A percentile compares a stretch with the other conserved stretches of the same genome.
These are phyloP conservation scores for Suillus lakei DNA, from an alignment of 768 basidiomycete species.

Conservation along the genomic window DNA sequence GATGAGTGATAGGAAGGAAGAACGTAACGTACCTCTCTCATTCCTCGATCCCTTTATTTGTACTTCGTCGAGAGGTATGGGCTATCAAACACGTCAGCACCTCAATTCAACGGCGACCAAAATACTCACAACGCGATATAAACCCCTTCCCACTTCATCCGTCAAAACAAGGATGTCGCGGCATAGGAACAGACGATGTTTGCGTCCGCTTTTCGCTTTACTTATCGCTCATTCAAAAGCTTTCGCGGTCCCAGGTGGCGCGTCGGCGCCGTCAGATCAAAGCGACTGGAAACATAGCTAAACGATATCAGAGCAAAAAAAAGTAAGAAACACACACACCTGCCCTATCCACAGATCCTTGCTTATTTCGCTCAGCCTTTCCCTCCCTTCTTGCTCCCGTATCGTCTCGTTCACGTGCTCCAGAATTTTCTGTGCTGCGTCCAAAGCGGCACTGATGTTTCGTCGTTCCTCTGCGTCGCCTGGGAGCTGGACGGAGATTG, in stretches of 20 bases:
- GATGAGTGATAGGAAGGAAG: background rate
- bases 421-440: slow-evolving; percentile 73
- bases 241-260: slow-evolving; percentile 80
- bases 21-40: slow-evolving; percentile 49
- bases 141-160: slow-evolving; percentile 65
- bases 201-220: slow-evolving; percentile 87
- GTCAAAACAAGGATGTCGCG: slow-evolving; percentile 90
- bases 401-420: slow-evolving; percentile 88
- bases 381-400: slow-evolving; percentile 78
- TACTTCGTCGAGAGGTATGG: slow-evolving; percentile 74
- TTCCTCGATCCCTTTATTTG: slow-evolving; percentile 56
- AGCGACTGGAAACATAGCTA: slow-evolving; percentile 49
- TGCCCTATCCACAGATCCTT: slow-evolving; percentile 87
- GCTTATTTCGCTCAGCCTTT: slow-evolving; percentile 76
- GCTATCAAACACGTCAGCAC: slow-evolving; percentile 44
- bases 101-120: background rate
- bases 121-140: slow-evolving; percentile 81
- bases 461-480: slow-evolving; percentile 52
- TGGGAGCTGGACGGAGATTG: slow-evolving; percentile 7
- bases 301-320: slow-evolving; percentile 12
- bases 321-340: slow-evolving; percentile 53
- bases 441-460: slow-evolving; percentile 57
- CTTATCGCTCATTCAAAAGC: slow-evolving; percentile 75
- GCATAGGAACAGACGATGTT: slow-evolving; percentile 79
- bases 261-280: slow-evolving; percentile 92